These are phyloP conservation scores for Beauveria sp. DNA, from an alignment of 2,329 filamentous ascomycete species.

Conservation along the genomic window DNA sequence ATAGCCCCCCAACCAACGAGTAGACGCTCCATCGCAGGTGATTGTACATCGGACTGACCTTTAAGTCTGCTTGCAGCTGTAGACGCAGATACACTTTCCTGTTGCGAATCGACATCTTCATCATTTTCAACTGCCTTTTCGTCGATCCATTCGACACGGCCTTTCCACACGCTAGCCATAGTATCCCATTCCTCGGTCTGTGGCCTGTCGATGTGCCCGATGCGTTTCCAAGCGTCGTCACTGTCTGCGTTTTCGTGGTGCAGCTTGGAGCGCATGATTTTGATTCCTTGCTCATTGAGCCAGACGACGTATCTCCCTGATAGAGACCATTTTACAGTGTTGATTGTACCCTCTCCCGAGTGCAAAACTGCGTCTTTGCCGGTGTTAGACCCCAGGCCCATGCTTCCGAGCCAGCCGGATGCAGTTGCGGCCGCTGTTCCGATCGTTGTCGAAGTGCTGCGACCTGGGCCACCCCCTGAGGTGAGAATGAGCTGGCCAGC, in stretches of 20 bases:
- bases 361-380: constrained; percentile 85
- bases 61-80: constrained; percentile 40
- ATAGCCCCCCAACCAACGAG: constrained; percentile 94
- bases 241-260: constrained; percentile 67
- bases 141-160: constrained; percentile 86
- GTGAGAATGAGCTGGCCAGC: constrained; percentile 86
- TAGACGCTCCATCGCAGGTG: constrained; percentile 61
- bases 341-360: constrained; percentile 85
- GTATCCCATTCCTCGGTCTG: constrained; percentile 86
- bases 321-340: constrained; percentile 87
- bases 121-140: constrained; percentile 70
- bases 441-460: constrained; percentile 81
- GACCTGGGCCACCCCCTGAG: constrained; percentile 67
- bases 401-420: constrained; percentile 83
- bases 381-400: constrained; percentile 69
- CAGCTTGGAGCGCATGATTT: constrained; percentile 89
- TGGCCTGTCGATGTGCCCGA: constrained; percentile 85
- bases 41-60: constrained; percentile 40
- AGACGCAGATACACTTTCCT: constrained; percentile 27
- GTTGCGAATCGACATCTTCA: constrained; percentile 38
- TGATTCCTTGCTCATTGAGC: constrained; percentile 95
- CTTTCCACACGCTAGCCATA: constrained; percentile 95
- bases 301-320: constrained; percentile 89
- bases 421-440: constrained; percentile 75
- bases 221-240: constrained; percentile 87